Evolutionary conservation across 192 early-diverging fungal genomes (phyloP).

Genomic region (Piromyces sp.): DNA sequence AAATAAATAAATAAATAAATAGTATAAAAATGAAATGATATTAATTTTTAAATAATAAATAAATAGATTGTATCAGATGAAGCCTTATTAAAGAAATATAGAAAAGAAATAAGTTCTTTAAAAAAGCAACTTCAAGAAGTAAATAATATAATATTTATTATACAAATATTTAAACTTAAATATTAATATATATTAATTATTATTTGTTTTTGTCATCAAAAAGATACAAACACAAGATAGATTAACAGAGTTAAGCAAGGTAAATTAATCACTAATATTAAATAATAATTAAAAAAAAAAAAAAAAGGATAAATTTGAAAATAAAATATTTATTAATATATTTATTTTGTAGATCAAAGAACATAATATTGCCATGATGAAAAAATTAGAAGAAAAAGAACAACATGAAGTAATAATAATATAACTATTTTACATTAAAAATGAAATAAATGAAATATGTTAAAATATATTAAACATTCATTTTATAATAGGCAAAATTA

Average conservation of each 20-base stretch:
- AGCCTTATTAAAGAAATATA: conserved; percentile 5
- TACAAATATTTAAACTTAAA: no score
- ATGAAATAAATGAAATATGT: no score
- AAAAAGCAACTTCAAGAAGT: conserved; percentile 4
- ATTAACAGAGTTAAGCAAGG: background rate
- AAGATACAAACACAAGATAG: background rate
- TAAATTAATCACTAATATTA: no score
- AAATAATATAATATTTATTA: background rate
- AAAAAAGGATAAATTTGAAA: no score
- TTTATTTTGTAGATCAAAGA: background rate
- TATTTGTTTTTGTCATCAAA: background rate
- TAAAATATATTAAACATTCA: no score
- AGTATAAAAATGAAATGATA: no score
- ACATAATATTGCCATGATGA: background rate
- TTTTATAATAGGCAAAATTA: background rate
- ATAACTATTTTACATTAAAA: no score
- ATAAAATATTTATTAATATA: no score
- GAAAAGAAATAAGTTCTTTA: background rate
- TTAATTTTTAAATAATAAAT: no score
- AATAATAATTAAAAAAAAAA: no score
- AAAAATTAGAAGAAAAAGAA: background rate
- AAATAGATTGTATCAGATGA: conserved; percentile 1
- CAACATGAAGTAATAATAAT: background rate
- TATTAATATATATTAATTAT: no score
- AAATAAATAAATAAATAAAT: no score